A percentile compares a stretch with the other conserved stretches of the same genome.
Conservation (phyloP, 2,329 filamentous ascomycete genomes). For the Colletotrichum karsti region DNA sequence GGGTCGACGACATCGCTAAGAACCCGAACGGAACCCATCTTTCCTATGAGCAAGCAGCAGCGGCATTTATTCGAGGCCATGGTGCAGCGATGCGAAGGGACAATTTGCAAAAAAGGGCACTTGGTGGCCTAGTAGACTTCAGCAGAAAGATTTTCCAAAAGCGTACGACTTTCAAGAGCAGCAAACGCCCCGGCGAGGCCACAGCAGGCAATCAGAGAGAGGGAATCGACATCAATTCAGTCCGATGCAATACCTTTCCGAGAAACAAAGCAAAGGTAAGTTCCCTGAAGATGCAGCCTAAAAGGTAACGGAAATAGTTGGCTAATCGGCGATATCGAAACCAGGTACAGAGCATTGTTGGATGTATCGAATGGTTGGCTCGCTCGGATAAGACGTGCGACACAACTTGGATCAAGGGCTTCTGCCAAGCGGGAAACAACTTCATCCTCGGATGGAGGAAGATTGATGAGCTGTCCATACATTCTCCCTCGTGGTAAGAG, state of each 20-base stretch:
- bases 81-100: neutral
- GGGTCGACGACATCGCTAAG: neutral
- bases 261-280: neutral
- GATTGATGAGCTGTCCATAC: neutral
- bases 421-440: neutral
- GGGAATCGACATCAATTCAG: neutral
- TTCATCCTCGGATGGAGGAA: conserved; percentile 17
- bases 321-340: too few relatives aligned
- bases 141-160: neutral
- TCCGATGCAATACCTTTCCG: neutral
- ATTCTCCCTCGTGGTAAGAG: neutral
- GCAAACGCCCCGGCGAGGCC: neutral
- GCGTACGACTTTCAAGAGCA: neutral
- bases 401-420: neutral
- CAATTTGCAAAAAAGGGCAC: neutral
- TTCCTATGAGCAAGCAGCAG: neutral
- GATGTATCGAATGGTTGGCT: neutral
- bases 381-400: neutral
- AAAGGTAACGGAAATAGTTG: neutral
- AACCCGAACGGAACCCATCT: neutral
- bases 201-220: neutral
- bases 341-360: neutral
- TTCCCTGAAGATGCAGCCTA: neutral
- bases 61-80: neutral
- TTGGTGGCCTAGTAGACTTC: neutral